Evolutionary conservation across 208 protist species (phyloP), one percentile per base, ranked within the genome.

Genomic region (Crithidia fasciculata): DNA sequence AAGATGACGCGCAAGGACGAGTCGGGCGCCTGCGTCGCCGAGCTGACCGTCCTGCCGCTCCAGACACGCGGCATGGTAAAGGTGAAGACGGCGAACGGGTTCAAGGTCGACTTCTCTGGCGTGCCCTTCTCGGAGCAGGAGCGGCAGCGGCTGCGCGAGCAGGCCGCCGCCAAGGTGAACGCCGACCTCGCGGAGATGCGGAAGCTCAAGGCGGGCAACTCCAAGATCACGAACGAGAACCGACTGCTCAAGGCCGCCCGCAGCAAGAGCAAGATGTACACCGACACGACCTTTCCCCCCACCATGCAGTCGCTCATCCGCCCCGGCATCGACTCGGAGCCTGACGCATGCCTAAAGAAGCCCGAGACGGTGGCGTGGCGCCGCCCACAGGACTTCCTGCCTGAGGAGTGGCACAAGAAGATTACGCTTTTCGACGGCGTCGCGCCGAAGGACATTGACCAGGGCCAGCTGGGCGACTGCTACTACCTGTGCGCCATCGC

Each of bases 391-490:
- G 83, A 91, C 65, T 93, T 85, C 69, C 65, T 91, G 69, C 73
- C 87, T 18, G 63, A 61, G 40, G 44, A 74, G 55, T 83, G 79
- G 82, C 70, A 82, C 40, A 79, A 76, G 19, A 72, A 84, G 52
- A 81, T 88, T 47, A 65, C 56, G n/a, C 68, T 88, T 36, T 88
- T 74, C 73, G 58, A 76, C 8, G 18, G 47, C 8, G 72, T 92
- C 47, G 72, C 72, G 18, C 88, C 88, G 7, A 65, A 72, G 64
- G 90, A 95, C 60, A 87, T 95, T 37, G 84, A 87, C 63, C 90
- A 95, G 57, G 87, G 90, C 16, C 60, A 74, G 54, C 78, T 93
- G 18, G 90, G 86, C 6, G 87, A 92, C 60, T 94, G 87, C 70
- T 92, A 84, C 74, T 89, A 91, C 67, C 72, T 94, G 16, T 87